These are phyloP conservation scores for Talaromyces stipitatus DNA, from an alignment of 495 filamentous ascomycete genomes.

Conservation along the genomic window DNA sequence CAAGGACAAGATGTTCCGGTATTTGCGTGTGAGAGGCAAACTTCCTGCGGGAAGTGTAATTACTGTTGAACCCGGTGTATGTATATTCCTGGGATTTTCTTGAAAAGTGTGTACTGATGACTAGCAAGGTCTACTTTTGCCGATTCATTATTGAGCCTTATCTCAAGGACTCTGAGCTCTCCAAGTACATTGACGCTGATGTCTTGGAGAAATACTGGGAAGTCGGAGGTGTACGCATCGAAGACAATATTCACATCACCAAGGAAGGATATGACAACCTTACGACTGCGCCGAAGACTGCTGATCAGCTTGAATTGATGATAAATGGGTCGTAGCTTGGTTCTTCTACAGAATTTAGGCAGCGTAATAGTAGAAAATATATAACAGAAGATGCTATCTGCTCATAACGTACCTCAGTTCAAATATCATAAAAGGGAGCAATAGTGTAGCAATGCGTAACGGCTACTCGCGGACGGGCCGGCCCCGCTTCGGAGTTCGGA, in stretches of 20 bases:
- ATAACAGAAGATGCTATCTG: too few relatives aligned
- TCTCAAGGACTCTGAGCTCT: constrained; percentile 58
- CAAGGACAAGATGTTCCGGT: constrained; percentile 74
- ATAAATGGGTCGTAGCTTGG: constrained; percentile 1
- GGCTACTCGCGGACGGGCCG: not conserved
- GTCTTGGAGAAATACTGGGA: constrained; percentile 80
- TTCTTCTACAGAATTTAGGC: too few relatives aligned
- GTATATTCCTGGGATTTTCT: constrained; percentile 17
- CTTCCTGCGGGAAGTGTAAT: constrained; percentile 72
- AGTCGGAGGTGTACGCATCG: constrained; percentile 78
- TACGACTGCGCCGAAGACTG: constrained; percentile 66
- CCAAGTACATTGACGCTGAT: constrained; percentile 62
- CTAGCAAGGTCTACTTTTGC: constrained; percentile 78
- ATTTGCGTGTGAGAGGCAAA: constrained; percentile 71
- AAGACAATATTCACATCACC: constrained; percentile 72
- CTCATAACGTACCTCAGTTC: too few relatives aligned
- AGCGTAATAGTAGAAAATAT: too few relatives aligned
- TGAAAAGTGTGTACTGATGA: not conserved
- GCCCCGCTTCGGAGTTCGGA: not conserved
- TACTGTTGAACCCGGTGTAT: constrained; percentile 83
- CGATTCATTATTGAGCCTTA: constrained; percentile 85
- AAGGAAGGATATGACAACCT: constrained; percentile 71
- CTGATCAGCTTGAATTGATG: constrained; percentile 58
- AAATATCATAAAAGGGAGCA: too few relatives aligned
- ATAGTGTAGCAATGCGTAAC: too few relatives aligned